These are phyloP conservation scores for Pythium monospermum DNA, from an alignment of 352 stramenopile genomes.

Conservation along the genomic window DNA sequence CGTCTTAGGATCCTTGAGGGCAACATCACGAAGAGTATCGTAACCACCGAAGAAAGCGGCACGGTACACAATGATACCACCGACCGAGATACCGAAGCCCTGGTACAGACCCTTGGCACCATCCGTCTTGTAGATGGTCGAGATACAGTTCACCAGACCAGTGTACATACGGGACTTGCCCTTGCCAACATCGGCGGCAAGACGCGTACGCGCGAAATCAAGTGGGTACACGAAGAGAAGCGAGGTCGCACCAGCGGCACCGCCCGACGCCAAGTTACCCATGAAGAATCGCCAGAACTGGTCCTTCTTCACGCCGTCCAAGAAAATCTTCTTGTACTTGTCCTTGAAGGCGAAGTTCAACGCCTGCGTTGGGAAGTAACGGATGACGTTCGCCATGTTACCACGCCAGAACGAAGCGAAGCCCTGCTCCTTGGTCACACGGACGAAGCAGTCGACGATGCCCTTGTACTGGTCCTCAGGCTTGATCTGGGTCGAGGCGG, in stretches of 20 bases:
- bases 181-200: constrained; percentile 97
- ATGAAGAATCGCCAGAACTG: constrained; percentile 98
- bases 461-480: constrained; percentile 90
- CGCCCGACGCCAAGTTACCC: constrained; percentile 97
- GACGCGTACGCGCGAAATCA: constrained; percentile 97
- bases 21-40: constrained; percentile 93
- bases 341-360: constrained; percentile 94
- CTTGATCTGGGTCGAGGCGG: constrained; percentile 88
- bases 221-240: constrained; percentile 97
- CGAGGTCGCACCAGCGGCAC: constrained; percentile 95
- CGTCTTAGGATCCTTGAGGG: constrained; percentile 81
- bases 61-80: constrained; percentile 99
- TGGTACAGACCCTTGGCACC: constrained; percentile 96
- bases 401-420: constrained; percentile 88
- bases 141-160: constrained; percentile 96
- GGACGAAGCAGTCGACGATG: constrained; percentile 87
- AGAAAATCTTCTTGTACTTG: constrained; percentile 90
- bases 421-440: constrained; percentile 87
- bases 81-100: constrained; percentile 97
- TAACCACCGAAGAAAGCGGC: constrained; percentile 98
- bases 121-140: constrained; percentile 92
- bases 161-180: constrained; percentile 98
- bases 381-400: constrained; percentile 91
- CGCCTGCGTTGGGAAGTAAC: constrained; percentile 91
- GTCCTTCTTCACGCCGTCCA: constrained; percentile 90